Conservation (phyloP, 2,329 filamentous ascomycete species). For the Cryphonectria naterciae region DNA sequence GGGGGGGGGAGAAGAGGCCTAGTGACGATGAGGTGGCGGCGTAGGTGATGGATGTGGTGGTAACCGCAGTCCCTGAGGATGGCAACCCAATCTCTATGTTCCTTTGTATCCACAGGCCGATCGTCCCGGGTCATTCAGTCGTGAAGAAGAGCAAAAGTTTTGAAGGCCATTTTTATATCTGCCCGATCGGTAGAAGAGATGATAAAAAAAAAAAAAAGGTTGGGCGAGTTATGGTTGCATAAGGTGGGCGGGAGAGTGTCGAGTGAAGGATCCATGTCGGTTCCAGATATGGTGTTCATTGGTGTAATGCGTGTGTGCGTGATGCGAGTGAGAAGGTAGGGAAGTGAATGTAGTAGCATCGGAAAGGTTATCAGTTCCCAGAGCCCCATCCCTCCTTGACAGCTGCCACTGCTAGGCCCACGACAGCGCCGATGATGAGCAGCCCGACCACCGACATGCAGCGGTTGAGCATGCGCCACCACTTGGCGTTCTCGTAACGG, state of each 20-base stretch:
- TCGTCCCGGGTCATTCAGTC: slow-evolving; percentile 15
- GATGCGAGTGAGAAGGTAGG: background rate
- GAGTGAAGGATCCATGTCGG: background rate
- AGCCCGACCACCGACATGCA: slow-evolving; percentile 61
- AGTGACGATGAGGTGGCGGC: background rate
- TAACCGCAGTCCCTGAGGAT: slow-evolving; percentile 2
- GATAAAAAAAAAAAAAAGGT: background rate
- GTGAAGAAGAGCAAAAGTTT: background rate
- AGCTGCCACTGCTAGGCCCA: slow-evolving; percentile 57
- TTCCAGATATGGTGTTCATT: background rate
- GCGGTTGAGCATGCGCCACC: slow-evolving; percentile 65
- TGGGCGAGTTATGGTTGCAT: background rate
- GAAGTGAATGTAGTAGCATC: background rate
- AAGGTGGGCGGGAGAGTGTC: background rate
- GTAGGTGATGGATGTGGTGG: background rate
- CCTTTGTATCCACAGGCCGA: slow-evolving; percentile 13
- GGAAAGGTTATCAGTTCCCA: slow-evolving; percentile 7
- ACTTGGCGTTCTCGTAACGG: slow-evolving; percentile 56
- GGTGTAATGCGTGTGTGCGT: background rate
- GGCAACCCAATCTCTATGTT: background rate
- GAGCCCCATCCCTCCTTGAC: slow-evolving; percentile 53
- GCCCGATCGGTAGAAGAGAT: background rate
- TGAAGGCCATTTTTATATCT: background rate
- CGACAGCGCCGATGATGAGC: slow-evolving; percentile 56
- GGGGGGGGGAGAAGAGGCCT: no score